Evolutionary conservation across 2,329 filamentous ascomycete genomes (phyloP), one percentile per base, ranked within the genome.

Genomic region (Pestalotiopsis fici): DNA sequence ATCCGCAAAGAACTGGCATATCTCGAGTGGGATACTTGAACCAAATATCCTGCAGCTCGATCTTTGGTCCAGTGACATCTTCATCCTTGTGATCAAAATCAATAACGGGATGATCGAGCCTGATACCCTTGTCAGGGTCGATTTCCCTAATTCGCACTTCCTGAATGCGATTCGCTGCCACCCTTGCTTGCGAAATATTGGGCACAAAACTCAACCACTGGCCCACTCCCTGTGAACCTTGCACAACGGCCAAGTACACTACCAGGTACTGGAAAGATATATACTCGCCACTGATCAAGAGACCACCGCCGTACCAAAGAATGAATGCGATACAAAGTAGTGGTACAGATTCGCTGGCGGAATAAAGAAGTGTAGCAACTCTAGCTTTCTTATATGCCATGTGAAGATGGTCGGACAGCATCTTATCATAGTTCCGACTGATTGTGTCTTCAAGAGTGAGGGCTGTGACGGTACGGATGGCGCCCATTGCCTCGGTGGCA

Each of bases 401-500:
- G 1, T 74, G 78, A 13, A 92, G 87, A 72, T 94, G 91, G 2
- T 82, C 77, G 2, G 81, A 76, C 6, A 94, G 83, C 4, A 93
- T 81, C 0, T 71, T 75, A 37, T 87, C 81, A 72, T 94, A 94
- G 59, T 89, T 85, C 3, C 82, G 74, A 55, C 86, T 83, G 66
- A 94, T 92, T 18, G 83, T 80, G 65, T 89, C 83, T 75, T 94
- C 92, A 73, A 94, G 86, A 0, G 90, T 92, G 13, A 94, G 80
- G 1, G 90, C 86, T 0, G 89, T 83, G 1, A 94, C 92, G 0
- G 92, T 94, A 7, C 92, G 85, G 74, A 93, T 93, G 0, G 91
- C 91, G 0, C 89, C 87, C 35, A 94, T 90, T 3, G 91, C 88
- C 75, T 95, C 92, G 0, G 90, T 87, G 0, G 91, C 91, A 71